phyloP scores from a whole-genome alignment of 768 basidiomycete genomes.

The Antrodiella citrinella region DNA sequence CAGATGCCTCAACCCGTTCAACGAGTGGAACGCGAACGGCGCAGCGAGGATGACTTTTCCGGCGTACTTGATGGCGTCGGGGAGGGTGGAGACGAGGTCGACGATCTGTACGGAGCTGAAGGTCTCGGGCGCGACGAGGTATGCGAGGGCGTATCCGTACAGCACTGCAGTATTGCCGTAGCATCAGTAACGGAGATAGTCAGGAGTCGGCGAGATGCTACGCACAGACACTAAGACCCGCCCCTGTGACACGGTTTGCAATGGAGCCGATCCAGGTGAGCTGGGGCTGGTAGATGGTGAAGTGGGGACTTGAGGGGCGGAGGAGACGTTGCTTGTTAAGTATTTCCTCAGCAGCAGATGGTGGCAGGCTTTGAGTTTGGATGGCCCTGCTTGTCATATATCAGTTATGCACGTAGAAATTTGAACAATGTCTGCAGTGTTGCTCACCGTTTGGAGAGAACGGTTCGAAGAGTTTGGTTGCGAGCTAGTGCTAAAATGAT shows the following conservation, averaged over 20 bases:
- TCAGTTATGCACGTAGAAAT: neutral
- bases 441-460: slow-evolving; percentile 17
- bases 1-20: slow-evolving; percentile 88
- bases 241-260: slow-evolving; percentile 81
- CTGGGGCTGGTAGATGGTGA: slow-evolving; percentile 95
- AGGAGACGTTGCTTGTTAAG: slow-evolving; percentile 82
- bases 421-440: neutral
- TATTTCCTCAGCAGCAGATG: slow-evolving; percentile 50
- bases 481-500: slow-evolving; percentile 12
- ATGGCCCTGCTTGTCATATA: no score
- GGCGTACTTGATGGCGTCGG: slow-evolving; percentile 66
- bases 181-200: neutral
- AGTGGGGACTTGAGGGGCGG: slow-evolving; percentile 91
- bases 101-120: slow-evolving; percentile 78
- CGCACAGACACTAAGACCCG: slow-evolving; percentile 68
- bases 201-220: slow-evolving; percentile 13
- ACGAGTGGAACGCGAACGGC: slow-evolving; percentile 86
- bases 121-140: slow-evolving; percentile 72
- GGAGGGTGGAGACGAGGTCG: slow-evolving; percentile 60
- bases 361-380: slow-evolving; percentile 58
- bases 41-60: slow-evolving; percentile 75
- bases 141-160: slow-evolving; percentile 81
- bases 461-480: slow-evolving; percentile 14
- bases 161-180: slow-evolving; percentile 44
- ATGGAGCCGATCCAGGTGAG: slow-evolving; percentile 87